Evolutionary conservation across 768 basidiomycete species (phyloP), one percentile per base, ranked within the genome.

Genomic region (Lactarius indigo): DNA sequence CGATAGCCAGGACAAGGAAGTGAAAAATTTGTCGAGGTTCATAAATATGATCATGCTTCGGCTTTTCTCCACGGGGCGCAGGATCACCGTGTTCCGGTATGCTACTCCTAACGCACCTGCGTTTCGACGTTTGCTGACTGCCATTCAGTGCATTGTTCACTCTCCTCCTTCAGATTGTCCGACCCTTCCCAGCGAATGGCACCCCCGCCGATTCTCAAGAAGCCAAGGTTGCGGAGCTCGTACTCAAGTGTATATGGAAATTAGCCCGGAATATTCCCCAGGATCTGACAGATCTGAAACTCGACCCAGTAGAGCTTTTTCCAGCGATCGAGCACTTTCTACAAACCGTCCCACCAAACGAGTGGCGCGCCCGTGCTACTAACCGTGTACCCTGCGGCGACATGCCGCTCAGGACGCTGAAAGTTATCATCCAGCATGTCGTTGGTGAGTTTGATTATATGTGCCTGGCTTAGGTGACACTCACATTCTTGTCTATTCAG

Each of bases 1-100:
- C 74, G 92, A 95, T 72, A 93, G 87, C 70, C 77, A 82, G 18
- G 84, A 91, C 57, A 87, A 86, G 75, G 90, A 94, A 73, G 87
- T 97, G 50, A 94, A 95, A 74, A 97, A 98, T 74, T 74, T 98
- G 65, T 95, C 94, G 6, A 87, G 92, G 59, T 98, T 97, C 77
- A 96, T 99, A 78, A 99, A 99, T 77, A 96, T 98, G 92, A 95
- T 98, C 65, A 90, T 98, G 68, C 80, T 99, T 64, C 89, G 96
- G 37, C 76, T 97, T 63, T 96, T 99, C 79, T 91, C 94, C 39
- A 94, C 94, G 12, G 90, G 91, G 18, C 83, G 94, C 69, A 84
- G 91, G 64, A 94, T 94, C 84, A 89, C 94, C 0, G 89, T 96
- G 63, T 96, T 96, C 79, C 84, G 92, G 95, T 95, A 61, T 73